A percentile compares a stretch with the other conserved stretches of the same genome.
phyloP scores from a whole-genome alignment of 805 yeast genomes.

The Wickerhamiella brachini region DNA sequence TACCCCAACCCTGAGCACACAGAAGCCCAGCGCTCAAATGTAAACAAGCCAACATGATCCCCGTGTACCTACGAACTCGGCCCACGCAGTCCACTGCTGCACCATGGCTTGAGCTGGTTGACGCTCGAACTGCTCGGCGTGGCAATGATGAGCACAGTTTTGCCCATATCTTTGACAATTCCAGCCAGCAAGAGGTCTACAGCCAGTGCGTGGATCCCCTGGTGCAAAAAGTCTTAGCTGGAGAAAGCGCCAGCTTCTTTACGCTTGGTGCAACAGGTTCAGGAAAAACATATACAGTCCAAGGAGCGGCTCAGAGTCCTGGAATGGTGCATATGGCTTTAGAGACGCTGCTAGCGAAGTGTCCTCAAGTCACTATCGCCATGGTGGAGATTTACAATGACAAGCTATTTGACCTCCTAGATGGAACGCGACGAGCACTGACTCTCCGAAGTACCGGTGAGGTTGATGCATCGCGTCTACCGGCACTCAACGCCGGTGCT shows the following conservation, averaged over 20 bases:
- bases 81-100: constrained; percentile 12
- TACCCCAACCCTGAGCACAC: not conserved
- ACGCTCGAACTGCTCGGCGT: constrained; percentile 1
- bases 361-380: constrained; percentile 29
- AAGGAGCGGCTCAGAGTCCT: constrained; percentile 23
- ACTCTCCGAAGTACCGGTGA: constrained; percentile 17
- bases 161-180: constrained; percentile 2
- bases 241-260: constrained; percentile 31
- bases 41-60: constrained; percentile 14
- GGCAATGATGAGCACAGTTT: constrained; percentile 6
- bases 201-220: constrained; percentile 24
- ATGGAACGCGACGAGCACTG: constrained; percentile 2
- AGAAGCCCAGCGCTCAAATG: not conserved
- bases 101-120: constrained; percentile 17
- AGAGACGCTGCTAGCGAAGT: constrained; percentile 23
- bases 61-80: constrained; percentile 29
- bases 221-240: constrained; percentile 21
- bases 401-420: constrained; percentile 29
- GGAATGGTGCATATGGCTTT: constrained; percentile 27
- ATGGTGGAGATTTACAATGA: constrained; percentile 43
- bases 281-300: constrained; percentile 30
- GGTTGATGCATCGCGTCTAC: constrained; percentile 29
- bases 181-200: constrained; percentile 28
- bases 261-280: constrained; percentile 42
- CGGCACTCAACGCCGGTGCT: constrained; percentile 27